Evolutionary conservation across 345 rosid genomes (phyloP).

Genomic region (Lepidium sativum): DNA sequence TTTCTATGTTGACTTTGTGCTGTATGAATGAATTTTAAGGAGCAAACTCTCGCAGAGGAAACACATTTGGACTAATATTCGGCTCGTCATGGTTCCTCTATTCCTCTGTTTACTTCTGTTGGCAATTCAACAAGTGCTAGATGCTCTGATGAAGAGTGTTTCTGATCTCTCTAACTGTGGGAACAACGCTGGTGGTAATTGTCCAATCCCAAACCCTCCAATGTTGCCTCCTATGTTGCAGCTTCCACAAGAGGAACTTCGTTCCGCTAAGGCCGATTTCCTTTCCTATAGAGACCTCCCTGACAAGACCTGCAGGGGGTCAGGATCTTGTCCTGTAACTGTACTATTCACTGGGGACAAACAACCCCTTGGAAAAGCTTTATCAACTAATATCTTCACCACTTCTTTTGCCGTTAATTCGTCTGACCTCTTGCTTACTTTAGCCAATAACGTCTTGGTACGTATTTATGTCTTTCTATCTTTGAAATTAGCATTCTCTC

Average conservation of each 20-base stretch:
- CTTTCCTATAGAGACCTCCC: slow-evolving; percentile 49
- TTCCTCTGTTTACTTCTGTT: slow-evolving; percentile 55
- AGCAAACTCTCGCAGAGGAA: slow-evolving; percentile 48
- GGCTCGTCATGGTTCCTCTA: slow-evolving; percentile 63
- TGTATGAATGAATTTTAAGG: no score
- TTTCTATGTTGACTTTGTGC: no score
- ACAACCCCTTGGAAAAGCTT: slow-evolving; percentile 50
- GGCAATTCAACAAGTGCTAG: slow-evolving; percentile 36
- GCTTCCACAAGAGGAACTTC: slow-evolving; percentile 50
- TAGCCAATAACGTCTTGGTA: slow-evolving; percentile 48
- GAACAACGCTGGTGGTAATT: slow-evolving; percentile 15
- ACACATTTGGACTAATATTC: slow-evolving; percentile 47
- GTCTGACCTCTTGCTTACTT: slow-evolving; percentile 32
- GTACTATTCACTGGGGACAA: slow-evolving; percentile 60
- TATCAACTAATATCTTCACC: slow-evolving; percentile 43
- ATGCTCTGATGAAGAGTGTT: slow-evolving; percentile 2
- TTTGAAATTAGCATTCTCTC: background rate
- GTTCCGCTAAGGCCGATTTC: slow-evolving; percentile 47
- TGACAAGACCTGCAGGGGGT: slow-evolving; percentile 48
- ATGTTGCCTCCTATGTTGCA: slow-evolving; percentile 68
- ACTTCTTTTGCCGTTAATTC: slow-evolving; percentile 29
- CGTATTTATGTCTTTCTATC: slow-evolving; percentile 24
- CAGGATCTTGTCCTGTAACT: slow-evolving; percentile 58
- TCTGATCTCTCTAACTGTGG: slow-evolving; percentile 1
- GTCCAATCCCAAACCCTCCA: slow-evolving; percentile 49